Evolutionary conservation across 2,329 filamentous ascomycete genomes (phyloP).

Genomic region (Ophiostoma montium): DNA sequence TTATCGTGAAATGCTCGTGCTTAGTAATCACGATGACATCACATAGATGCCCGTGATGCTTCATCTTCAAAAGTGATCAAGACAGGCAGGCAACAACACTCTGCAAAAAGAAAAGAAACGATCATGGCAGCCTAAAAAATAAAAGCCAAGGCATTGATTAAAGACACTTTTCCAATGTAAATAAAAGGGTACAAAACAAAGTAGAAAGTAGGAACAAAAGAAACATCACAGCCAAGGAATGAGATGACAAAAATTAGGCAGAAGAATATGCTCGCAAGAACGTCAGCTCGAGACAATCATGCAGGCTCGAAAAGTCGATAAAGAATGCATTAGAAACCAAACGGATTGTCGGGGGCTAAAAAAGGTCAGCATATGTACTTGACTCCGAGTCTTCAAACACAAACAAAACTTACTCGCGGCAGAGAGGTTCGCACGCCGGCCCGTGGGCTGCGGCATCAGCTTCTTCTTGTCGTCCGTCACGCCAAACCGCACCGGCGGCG

Average conservation of each 20-base stretch:
- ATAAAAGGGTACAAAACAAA: not conserved
- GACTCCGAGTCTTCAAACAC: too few species aligned
- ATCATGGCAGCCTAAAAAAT: too few species aligned
- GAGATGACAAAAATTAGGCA: not conserved
- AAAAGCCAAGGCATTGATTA: too few species aligned
- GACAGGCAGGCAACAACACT: too few species aligned
- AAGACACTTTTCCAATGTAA: too few species aligned
- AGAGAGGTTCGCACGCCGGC: constrained; percentile 74
- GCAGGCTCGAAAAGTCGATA: not conserved
- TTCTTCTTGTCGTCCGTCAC: constrained; percentile 60
- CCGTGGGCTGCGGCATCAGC: constrained; percentile 73
- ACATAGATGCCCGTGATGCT: too few species aligned
- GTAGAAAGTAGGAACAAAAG: not conserved
- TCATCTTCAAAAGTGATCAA: too few species aligned
- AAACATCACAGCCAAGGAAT: not conserved
- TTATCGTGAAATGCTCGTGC: too few species aligned
- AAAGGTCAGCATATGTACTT: not conserved
- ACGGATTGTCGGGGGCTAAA: constrained; percentile 20
- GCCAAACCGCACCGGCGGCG: constrained; percentile 81
- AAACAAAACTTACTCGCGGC: constrained; percentile 81
- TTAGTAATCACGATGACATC: too few species aligned
- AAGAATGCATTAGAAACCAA: constrained; percentile 16
- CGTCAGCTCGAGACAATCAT: not conserved
- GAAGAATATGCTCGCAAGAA: not conserved
- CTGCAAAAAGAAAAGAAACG: too few species aligned